Percentiles rank a stretch among this genome's conserved stretches.
phyloP scores from a whole-genome alignment of 2,329 filamentous ascomycete genomes.

The Leptographium procerum region DNA sequence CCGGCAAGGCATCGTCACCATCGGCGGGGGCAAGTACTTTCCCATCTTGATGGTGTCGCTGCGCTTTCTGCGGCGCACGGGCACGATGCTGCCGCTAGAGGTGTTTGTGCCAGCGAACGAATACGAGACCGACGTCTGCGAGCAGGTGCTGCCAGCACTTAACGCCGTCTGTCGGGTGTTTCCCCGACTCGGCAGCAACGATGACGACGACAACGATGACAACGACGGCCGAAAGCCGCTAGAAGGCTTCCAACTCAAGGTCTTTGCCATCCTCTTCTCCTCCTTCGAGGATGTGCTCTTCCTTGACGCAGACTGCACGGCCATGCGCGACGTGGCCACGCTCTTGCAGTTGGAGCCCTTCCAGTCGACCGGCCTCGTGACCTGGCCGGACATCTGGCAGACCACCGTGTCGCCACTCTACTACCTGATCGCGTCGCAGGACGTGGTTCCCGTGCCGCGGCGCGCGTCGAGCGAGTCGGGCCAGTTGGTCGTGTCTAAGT shows the following conservation, averaged over 20 bases:
- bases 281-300: constrained; percentile 48
- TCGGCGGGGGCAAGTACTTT: constrained; percentile 35
- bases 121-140: constrained; percentile 21
- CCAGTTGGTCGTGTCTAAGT: constrained; percentile 35
- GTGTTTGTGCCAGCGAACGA: constrained; percentile 22
- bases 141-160: constrained; percentile 17
- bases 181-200: constrained; percentile 15
- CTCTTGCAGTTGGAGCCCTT: constrained; percentile 41
- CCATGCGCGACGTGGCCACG: constrained; percentile 22
- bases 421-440: constrained; percentile 29
- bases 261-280: constrained; percentile 45
- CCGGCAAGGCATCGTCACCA: constrained; percentile 35
- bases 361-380: constrained; percentile 37
- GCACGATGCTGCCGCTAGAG: constrained; percentile 35
- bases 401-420: constrained; percentile 29
- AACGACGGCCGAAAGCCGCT: constrained; percentile 10
- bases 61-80: constrained; percentile 37
- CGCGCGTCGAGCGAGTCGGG: constrained; percentile 33
- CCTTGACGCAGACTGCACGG: constrained; percentile 46
- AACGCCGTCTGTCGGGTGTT: constrained; percentile 22
- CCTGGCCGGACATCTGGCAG: constrained; percentile 46
- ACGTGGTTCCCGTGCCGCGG: constrained; percentile 18
- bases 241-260: constrained; percentile 43
- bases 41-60: constrained; percentile 36
- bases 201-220: no score